These are phyloP conservation scores for Protomyces pachydermus DNA, from an alignment of 1,139 yeast species.

Conservation along the genomic window DNA sequence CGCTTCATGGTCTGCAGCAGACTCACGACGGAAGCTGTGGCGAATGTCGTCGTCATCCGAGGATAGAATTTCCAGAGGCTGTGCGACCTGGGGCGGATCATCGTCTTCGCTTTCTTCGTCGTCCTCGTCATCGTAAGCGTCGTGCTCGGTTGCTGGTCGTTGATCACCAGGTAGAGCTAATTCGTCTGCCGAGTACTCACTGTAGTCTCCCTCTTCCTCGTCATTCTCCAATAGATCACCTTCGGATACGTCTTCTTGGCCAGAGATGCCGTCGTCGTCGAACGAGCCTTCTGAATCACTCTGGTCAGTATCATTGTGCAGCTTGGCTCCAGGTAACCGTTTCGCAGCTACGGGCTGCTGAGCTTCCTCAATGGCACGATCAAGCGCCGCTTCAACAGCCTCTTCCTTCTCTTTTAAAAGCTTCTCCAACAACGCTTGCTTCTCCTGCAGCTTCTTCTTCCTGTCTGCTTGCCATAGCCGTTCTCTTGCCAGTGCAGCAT, in stretches of 20 bases:
- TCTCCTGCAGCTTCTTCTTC: neutral
- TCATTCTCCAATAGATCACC: no score
- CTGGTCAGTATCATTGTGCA: neutral
- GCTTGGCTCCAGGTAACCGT: no score
- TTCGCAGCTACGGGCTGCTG: neutral
- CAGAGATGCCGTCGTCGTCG: neutral
- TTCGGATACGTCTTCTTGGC: no score
- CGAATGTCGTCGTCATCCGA: neutral
- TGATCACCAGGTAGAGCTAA: neutral
- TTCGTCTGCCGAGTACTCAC: neutral
- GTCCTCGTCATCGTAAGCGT: neutral
- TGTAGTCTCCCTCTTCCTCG: no score
- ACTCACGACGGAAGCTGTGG: neutral
- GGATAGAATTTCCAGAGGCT: neutral
- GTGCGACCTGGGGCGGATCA: neutral
- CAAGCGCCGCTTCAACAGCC: neutral
- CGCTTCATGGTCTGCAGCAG: neutral
- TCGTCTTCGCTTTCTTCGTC: neutral
- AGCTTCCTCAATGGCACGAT: neutral
- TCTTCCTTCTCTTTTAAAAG: neutral
- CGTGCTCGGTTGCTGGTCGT: neutral
- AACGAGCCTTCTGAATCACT: neutral
- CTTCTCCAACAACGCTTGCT: neutral
- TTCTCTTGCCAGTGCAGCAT: neutral
- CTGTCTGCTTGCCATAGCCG: neutral